Evolutionary conservation across 1,284 basidiomycete genomes (phyloP).

Genomic region (Malassezia equina): DNA sequence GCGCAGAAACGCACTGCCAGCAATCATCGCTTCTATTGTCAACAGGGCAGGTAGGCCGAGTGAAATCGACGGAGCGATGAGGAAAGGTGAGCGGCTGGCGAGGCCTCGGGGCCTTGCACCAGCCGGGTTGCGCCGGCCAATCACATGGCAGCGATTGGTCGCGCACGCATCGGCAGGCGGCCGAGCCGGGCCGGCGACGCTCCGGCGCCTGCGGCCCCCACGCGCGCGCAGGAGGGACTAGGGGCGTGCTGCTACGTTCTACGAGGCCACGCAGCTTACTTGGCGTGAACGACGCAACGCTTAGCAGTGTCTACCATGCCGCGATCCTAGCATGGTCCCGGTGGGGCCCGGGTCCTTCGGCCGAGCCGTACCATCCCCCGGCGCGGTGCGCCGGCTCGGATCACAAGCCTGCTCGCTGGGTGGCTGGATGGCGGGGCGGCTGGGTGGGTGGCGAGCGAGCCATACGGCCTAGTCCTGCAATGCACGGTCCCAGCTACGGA

Average conservation of each 20-base stretch:
- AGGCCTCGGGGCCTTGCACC: not conserved
- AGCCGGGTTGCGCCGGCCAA: constrained; percentile 14
- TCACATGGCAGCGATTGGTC: not conserved
- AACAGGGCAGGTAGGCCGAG: not conserved
- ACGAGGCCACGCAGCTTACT: too few relatives aligned
- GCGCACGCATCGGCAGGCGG: not conserved
- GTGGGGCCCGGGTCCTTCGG: not conserved
- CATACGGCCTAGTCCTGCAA: not conserved
- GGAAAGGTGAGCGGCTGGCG: not conserved
- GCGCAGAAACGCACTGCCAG: constrained; percentile 15
- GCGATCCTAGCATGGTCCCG: not conserved
- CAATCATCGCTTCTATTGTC: constrained; percentile 10
- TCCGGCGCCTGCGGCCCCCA: not conserved
- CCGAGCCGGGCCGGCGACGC: not conserved
- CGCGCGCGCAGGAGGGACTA: not conserved
- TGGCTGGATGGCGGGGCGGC: too few relatives aligned
- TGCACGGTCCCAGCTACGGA: not conserved
- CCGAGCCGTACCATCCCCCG: not conserved
- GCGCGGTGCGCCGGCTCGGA: not conserved
- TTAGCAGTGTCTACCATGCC: too few relatives aligned
- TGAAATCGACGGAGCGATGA: not conserved
- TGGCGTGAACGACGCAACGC: too few relatives aligned
- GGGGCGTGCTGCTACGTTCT: not conserved
- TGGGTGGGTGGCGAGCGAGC: too few relatives aligned
- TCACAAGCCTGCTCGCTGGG: not conserved